Base-by-base conservation (phyloP, 2,329 filamentous ascomycete genomes). In the Pseudogymnoascus sp. region DNA sequence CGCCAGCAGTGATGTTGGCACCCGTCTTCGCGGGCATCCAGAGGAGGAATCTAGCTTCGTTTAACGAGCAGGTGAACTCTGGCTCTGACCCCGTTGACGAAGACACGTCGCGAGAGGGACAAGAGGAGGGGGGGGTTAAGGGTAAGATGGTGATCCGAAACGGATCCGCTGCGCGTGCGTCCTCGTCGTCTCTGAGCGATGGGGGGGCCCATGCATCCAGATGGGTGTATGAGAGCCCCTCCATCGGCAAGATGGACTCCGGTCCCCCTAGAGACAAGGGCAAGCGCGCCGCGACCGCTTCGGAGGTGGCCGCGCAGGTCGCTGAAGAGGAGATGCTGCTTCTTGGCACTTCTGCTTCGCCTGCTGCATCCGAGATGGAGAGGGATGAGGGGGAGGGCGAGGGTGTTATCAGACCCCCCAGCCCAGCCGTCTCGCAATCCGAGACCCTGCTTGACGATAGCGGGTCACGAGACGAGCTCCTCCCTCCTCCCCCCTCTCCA, bases 261-360 rank as follows among this genome's bases (percentile, higher is more conserved):
- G 46, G 46, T 56, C 46, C 46, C 46, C 25, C 46, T 25, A 56
- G 46, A 56, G 46, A 56, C 46, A 56, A 56, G 46, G 46, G 46
- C 46, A 56, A 56, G n/a, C 25, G 46, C n/a, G 12, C 6, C 1
- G 46, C 46, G 28, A 56, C 46, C 28, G 25, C 46, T 10, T 28
- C 10, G 25, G 46, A 34, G 46, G 25, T 31, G 28, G 46, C n/a
- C 4, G 46, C 46, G 28, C 46, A 56, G 46, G 46, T 34, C 28
- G 46, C 25, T 10, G 46, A 56, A 56, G 46, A 56, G 46, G 34
- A 12, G 25, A n/a, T 56, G 46, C 46, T 34, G n/a, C 4, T 6
- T n/a, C 4, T 5, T 14, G 46, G 46, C 46, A 34, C 25, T 18
- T 34, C 25, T 34, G n/a, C 46, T 56, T 56, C 46, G 31, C n/a